Percentiles rank a stretch among this genome's conserved stretches.
Evolutionary conservation across 371 early-diverging fungal genomes (phyloP).

Genomic region (Circinella minor): DNA sequence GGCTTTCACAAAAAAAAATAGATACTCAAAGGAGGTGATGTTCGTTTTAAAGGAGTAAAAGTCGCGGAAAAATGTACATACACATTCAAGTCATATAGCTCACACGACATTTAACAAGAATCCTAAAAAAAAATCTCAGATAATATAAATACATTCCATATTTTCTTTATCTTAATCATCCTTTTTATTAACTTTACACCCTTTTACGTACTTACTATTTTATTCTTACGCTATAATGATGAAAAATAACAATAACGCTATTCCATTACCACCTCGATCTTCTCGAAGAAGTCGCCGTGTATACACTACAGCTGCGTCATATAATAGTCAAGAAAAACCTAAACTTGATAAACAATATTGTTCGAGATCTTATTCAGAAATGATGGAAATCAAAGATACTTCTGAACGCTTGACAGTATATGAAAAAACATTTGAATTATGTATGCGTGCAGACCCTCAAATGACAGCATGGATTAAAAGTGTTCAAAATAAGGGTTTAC

Average conservation of each 20-base stretch:
- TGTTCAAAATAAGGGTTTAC: slow-evolving; percentile 30
- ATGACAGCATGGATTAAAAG: slow-evolving; percentile 30
- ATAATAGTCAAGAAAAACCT: background rate
- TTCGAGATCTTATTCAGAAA: slow-evolving; percentile 36
- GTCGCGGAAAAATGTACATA: too few relatives aligned
- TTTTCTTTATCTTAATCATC: background rate
- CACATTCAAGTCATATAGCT: too few relatives aligned
- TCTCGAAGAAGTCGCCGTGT: slow-evolving; percentile 16
- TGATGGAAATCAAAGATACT: slow-evolving; percentile 41
- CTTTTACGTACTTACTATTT: too few relatives aligned
- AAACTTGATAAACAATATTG: slow-evolving; percentile 29
- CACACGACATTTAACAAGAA: too few relatives aligned
- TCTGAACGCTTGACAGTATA: slow-evolving; percentile 37
- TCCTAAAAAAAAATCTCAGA: too few relatives aligned
- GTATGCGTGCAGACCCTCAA: slow-evolving; percentile 37
- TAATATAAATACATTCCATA: background rate
- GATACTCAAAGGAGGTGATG: too few relatives aligned
- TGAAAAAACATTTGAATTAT: slow-evolving; percentile 41
- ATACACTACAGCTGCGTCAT: background rate
- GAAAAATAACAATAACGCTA: background rate
- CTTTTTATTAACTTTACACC: background rate
- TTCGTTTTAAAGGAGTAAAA: too few relatives aligned
- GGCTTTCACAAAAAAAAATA: too few relatives aligned
- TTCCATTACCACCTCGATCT: slow-evolving; percentile 18
- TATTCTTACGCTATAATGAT: background rate